A percentile compares a stretch with the other conserved stretches of the same genome.
Conservation (phyloP, 371 early-diverging fungal genomes). For the Dichotomocladium elegans region DNA sequence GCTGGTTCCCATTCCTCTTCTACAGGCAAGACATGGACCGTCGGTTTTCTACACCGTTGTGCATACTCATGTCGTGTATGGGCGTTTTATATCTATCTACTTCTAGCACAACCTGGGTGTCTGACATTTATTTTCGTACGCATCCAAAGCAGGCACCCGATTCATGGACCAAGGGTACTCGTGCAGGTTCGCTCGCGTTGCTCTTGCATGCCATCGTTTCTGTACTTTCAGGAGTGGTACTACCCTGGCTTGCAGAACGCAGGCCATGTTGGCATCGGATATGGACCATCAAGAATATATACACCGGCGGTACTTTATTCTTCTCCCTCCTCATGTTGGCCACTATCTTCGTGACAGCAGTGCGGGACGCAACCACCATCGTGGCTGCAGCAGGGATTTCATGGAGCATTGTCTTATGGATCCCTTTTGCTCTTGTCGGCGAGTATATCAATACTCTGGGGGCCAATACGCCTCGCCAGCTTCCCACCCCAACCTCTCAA, state of each 20-base stretch:
- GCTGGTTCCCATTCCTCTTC: constrained; percentile 67
- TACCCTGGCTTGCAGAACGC: constrained; percentile 40
- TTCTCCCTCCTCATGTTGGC: constrained; percentile 44
- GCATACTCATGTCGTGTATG: too few relatives aligned
- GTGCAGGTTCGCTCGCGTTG: constrained; percentile 60
- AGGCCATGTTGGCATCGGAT: constrained; percentile 13
- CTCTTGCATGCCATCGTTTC: constrained; percentile 56
- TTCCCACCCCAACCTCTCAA: not conserved
- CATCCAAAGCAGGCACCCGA: constrained; percentile 10
- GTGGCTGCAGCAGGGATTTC: constrained; percentile 57
- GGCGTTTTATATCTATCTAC: too few relatives aligned
- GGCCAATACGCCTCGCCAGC: not conserved
- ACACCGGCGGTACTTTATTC: constrained; percentile 42
- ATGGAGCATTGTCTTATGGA: constrained; percentile 66
- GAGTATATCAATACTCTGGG: constrained; percentile 38
- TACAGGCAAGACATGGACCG: constrained; percentile 31
- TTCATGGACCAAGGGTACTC: constrained; percentile 33
- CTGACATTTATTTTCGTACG: constrained; percentile 30
- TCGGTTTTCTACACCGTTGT: too few relatives aligned
- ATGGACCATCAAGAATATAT: constrained; percentile 42
- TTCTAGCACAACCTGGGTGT: constrained; percentile 37
- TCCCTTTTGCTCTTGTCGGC: constrained; percentile 68
- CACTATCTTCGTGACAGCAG: constrained; percentile 42
- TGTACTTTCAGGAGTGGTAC: constrained; percentile 42
- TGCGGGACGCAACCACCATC: constrained; percentile 41